phyloP scores from a whole-genome alignment of 2,329 filamentous ascomycete genomes.

The Pleurostoma richardsiae region DNA sequence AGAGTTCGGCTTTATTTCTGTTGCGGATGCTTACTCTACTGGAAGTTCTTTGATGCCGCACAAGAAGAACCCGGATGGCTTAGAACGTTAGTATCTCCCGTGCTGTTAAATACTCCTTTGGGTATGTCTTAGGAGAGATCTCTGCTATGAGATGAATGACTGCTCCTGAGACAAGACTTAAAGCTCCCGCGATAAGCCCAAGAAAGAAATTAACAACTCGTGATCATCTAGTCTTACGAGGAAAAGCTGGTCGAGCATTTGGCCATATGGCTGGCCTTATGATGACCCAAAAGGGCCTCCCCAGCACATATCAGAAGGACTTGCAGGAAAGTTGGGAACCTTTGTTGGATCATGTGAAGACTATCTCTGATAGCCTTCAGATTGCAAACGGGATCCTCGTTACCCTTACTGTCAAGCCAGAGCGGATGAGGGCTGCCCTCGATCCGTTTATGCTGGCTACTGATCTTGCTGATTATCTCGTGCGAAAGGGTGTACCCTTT shows the following conservation, averaged over 20 bases:
- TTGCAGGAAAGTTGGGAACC: constrained; percentile 72
- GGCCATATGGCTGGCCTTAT: constrained; percentile 56
- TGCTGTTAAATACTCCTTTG: no score
- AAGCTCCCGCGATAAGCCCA: no score
- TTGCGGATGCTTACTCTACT: constrained; percentile 76
- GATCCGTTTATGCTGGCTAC: constrained; percentile 65
- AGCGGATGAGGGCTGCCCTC: constrained; percentile 57
- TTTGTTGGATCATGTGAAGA: constrained; percentile 70
- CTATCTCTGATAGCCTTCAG: constrained; percentile 65
- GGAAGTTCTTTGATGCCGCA: constrained; percentile 74
- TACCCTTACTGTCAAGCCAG: constrained; percentile 60
- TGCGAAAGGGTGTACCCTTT: constrained; percentile 67
- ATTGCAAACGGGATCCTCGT: constrained; percentile 70
- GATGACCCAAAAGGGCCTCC: constrained; percentile 75
- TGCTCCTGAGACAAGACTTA: no score
- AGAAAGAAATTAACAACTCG: no score
- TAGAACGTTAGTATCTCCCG: constrained; percentile 29
- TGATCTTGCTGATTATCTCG: constrained; percentile 60
- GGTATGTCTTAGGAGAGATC: no score
- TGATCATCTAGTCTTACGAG: constrained; percentile 53
- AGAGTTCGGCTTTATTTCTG: constrained; percentile 70
- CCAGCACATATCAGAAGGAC: constrained; percentile 65
- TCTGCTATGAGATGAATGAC: no score
- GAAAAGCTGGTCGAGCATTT: constrained; percentile 32
- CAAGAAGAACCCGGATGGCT: constrained; percentile 76